phyloP scores from a whole-genome alignment of 306 rosid genomes.

The Sechiopsis laciniata region DNA sequence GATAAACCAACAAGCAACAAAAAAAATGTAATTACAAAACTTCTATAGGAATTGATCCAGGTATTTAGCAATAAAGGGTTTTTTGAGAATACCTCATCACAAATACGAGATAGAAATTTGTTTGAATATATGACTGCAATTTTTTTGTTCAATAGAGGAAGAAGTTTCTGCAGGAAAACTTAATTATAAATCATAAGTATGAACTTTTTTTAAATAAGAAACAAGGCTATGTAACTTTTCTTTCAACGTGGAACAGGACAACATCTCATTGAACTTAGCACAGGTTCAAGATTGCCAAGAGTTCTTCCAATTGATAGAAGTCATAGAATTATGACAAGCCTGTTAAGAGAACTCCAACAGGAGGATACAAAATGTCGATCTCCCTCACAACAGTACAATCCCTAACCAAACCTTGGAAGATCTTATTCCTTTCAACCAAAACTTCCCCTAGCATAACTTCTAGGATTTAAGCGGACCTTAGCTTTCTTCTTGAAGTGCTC shows the following conservation, averaged over 20 bases:
- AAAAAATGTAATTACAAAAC: neutral
- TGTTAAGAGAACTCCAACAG: neutral
- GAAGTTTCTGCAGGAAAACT: neutral
- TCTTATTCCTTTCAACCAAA: neutral
- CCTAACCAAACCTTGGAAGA: neutral
- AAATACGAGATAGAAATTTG: neutral
- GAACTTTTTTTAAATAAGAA: neutral
- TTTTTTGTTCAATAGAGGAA: neutral
- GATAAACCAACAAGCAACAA: neutral
- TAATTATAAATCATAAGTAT: neutral
- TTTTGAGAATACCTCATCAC: neutral
- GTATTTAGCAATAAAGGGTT: neutral
- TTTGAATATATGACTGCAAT: neutral
- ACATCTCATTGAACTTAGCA: neutral
- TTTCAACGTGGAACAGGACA: neutral
- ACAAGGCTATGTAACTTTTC: neutral
- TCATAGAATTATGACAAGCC: neutral
- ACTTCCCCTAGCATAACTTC: neutral
- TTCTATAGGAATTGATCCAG: neutral
- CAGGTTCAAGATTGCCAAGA: neutral
- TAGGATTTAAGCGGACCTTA: neutral
- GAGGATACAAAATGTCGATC: neutral
- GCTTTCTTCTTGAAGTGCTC: neutral
- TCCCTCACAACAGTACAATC: neutral
- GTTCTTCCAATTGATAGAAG: neutral